Conservation (phyloP, 768 basidiomycete species). For the Pisolithus albus region DNA sequence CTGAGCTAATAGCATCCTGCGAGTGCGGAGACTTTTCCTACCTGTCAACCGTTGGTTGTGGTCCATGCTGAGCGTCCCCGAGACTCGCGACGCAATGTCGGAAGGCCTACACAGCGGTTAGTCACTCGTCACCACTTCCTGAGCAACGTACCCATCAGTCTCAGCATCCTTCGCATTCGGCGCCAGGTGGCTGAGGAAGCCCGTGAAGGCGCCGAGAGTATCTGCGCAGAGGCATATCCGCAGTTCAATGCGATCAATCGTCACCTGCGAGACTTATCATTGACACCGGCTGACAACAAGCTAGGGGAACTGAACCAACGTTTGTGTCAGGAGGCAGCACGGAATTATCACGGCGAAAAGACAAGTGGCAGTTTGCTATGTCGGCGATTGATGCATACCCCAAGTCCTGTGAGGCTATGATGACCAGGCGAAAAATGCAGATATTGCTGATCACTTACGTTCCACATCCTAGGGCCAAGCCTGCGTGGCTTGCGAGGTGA, state of each 20-base stretch:
- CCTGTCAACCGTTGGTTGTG: slow-evolving; percentile 22
- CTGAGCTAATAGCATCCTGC: slow-evolving; percentile 2
- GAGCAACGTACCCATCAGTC: slow-evolving; percentile 19
- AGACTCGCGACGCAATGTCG: background rate
- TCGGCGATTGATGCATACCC: slow-evolving; percentile 70
- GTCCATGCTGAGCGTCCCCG: slow-evolving; percentile 4
- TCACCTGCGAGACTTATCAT: slow-evolving; percentile 36
- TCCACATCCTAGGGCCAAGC: slow-evolving; percentile 53
- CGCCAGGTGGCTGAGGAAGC: slow-evolving; percentile 48
- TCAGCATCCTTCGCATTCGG: slow-evolving; percentile 33
- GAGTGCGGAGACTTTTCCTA: slow-evolving; percentile 6
- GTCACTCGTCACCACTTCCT: background rate
- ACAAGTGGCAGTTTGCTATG: slow-evolving; percentile 42
- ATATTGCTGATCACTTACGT: slow-evolving; percentile 38
- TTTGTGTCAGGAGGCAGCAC: slow-evolving; percentile 29
- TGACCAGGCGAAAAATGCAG: slow-evolving; percentile 2
- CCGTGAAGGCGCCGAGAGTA: slow-evolving; percentile 52
- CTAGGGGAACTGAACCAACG: slow-evolving; percentile 27
- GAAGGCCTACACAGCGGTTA: slow-evolving; percentile 9
- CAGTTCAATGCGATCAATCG: slow-evolving; percentile 46
- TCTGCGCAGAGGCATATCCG: slow-evolving; percentile 74
- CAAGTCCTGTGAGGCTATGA: slow-evolving; percentile 31
- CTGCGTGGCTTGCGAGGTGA: slow-evolving; percentile 13
- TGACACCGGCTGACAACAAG: background rate
- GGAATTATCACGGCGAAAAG: slow-evolving; percentile 27